Percentiles rank a stretch among this genome's conserved stretches.
Conservation (phyloP, 805 yeast species). For the Zygosaccharomyces bailii region DNA sequence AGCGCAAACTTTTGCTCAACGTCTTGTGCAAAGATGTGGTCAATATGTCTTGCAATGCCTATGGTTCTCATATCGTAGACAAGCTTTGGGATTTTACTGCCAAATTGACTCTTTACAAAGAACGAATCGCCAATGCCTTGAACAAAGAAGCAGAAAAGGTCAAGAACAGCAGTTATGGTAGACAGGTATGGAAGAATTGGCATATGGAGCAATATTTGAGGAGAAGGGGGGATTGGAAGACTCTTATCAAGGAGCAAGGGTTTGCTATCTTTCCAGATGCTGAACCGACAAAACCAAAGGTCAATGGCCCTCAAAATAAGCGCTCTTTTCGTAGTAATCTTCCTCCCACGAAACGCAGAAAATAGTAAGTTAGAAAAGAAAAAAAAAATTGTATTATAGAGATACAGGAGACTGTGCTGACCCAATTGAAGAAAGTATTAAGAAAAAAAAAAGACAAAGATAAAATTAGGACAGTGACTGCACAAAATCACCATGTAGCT, state of each 20-base stretch:
- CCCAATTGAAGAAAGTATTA: background rate
- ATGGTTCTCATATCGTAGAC: slow-evolving; percentile 90
- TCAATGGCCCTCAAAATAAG: slow-evolving; percentile 1
- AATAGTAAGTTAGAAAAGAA: slow-evolving; percentile 1
- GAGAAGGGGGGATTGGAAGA: slow-evolving; percentile 81
- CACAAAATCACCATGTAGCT: slow-evolving; percentile 44
- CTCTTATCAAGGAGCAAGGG: slow-evolving; percentile 52
- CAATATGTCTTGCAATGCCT: slow-evolving; percentile 72
- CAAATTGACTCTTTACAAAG: slow-evolving; percentile 78
- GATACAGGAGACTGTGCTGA: slow-evolving; percentile 2
- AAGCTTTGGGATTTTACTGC: slow-evolving; percentile 75
- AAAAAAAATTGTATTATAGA: slow-evolving; percentile 9
- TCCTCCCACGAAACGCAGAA: slow-evolving; percentile 11
- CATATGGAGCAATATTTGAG: slow-evolving; percentile 72
- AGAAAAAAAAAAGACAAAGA: slow-evolving; percentile 2
- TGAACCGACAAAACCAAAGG: slow-evolving; percentile 32
- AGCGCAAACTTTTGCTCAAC: slow-evolving; percentile 69
- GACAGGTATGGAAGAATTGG: slow-evolving; percentile 95
- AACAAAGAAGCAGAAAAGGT: slow-evolving; percentile 57
- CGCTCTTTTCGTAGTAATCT: slow-evolving; percentile 9
- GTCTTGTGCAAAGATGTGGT: slow-evolving; percentile 53
- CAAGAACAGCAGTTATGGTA: slow-evolving; percentile 84
- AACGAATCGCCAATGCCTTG: slow-evolving; percentile 72
- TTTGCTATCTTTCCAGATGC: slow-evolving; percentile 39
- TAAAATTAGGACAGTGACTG: background rate